These are phyloP conservation scores for Moesziomyces parantarcticus DNA, from an alignment of 1,284 basidiomycete species.

Conservation along the genomic window DNA sequence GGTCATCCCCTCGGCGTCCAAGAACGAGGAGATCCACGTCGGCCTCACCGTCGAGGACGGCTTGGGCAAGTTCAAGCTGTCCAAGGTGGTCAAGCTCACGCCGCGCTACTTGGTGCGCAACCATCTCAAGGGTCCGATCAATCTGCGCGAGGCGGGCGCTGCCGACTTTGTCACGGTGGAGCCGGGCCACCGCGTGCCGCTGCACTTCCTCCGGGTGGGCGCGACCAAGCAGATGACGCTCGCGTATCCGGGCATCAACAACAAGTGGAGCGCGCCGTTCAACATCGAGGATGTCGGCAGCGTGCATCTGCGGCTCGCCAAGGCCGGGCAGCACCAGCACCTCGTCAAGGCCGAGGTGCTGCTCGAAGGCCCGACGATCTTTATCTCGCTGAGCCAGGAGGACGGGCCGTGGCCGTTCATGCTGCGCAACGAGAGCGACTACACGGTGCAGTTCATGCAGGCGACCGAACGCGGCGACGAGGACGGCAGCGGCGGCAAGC, in stretches of 20 bases:
- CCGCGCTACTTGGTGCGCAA: conserved; percentile 94
- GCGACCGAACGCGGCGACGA: conserved; percentile 43
- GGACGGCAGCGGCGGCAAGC: conserved; percentile 23
- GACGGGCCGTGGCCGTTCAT: conserved; percentile 84
- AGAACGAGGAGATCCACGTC: conserved; percentile 82
- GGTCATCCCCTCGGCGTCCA: conserved; percentile 76
- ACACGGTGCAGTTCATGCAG: conserved; percentile 80
- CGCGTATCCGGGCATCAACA: conserved; percentile 84
- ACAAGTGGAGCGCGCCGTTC: conserved; percentile 88
- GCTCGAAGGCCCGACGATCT: conserved; percentile 88
- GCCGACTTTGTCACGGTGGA: conserved; percentile 68
- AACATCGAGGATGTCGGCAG: conserved; percentile 90
- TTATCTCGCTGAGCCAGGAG: conserved; percentile 79
- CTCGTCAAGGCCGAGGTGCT: conserved; percentile 85
- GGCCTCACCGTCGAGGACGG: conserved; percentile 95
- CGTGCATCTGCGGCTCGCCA: conserved; percentile 79
- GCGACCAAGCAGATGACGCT: conserved; percentile 76
- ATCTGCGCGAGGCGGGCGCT: conserved; percentile 84
- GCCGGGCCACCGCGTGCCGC: conserved; percentile 74
- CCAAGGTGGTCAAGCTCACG: conserved; percentile 90
- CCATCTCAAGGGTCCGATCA: conserved; percentile 76
- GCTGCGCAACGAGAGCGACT: conserved; percentile 88
- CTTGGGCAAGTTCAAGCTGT: conserved; percentile 88
- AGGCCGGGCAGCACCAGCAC: conserved; percentile 68
- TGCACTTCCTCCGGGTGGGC: conserved; percentile 78